Evolutionary conservation across 2,329 filamentous ascomycete species (phyloP).

Genomic region (Immersiporthe knoxdaviesiana): DNA sequence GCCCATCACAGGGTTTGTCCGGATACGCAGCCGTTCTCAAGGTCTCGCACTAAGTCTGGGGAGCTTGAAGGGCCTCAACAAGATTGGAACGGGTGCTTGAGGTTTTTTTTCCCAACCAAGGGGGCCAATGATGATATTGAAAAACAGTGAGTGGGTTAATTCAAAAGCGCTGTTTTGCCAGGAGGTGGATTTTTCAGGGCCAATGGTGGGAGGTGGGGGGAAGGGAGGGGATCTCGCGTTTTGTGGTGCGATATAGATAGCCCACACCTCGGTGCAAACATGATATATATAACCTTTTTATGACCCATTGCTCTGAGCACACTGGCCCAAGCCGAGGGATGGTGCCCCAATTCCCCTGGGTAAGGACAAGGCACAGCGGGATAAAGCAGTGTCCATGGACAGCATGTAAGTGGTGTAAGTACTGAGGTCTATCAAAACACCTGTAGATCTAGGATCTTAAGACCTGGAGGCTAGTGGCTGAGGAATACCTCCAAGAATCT

Average conservation of each 20-base stretch:
- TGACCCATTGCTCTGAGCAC: neutral
- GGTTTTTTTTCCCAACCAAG: neutral
- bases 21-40: conserved; percentile 96
- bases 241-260: conserved; percentile 10
- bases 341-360: neutral
- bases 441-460: too few species aligned
- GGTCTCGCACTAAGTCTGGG: conserved; percentile 92
- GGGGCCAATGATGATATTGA: conserved; percentile 10
- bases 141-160: conserved; percentile 12
- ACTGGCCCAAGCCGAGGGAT: too few species aligned
- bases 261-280: conserved; percentile 17
- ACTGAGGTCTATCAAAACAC: too few species aligned
- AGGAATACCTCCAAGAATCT: too few species aligned
- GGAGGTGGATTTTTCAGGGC: neutral
- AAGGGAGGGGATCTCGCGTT: neutral
- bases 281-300: conserved; percentile 5
- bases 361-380: neutral
- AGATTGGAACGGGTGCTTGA: conserved; percentile 59
- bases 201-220: neutral
- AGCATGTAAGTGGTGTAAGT: neutral
- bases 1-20: conserved; percentile 93
- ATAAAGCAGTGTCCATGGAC: neutral
- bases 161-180: conserved; percentile 21
- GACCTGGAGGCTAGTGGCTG: too few species aligned
- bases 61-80: conserved; percentile 92